Percentiles rank a stretch among this genome's conserved stretches.
phyloP scores from a whole-genome alignment of 2,329 filamentous ascomycete species.

The Acrocalymma vagum region DNA sequence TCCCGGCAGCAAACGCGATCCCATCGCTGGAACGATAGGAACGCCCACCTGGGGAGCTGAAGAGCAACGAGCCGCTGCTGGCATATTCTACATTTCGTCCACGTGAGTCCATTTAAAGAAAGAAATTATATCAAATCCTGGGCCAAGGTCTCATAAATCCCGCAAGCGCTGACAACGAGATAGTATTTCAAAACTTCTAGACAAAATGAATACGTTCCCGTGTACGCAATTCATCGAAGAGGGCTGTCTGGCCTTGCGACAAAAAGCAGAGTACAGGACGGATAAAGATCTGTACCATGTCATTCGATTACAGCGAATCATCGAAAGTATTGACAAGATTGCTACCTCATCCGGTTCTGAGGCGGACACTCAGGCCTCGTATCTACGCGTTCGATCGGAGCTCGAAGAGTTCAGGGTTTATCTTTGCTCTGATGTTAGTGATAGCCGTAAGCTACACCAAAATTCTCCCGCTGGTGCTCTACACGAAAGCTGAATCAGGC shows the following conservation, averaged over 20 bases:
- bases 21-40: slow-evolving; percentile 21
- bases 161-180: slow-evolving; percentile 15
- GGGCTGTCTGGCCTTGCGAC: slow-evolving; percentile 43
- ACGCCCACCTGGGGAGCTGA: slow-evolving; percentile 44
- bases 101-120: slow-evolving; percentile 38
- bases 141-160: neutral
- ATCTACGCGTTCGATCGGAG: slow-evolving; percentile 39
- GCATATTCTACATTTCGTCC: slow-evolving; percentile 55
- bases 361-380: slow-evolving; percentile 37
- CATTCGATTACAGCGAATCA: slow-evolving; percentile 48
- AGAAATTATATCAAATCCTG: too few species aligned
- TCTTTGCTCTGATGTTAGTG: slow-evolving; percentile 33
- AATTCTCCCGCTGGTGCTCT: neutral
- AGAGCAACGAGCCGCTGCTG: slow-evolving; percentile 54
- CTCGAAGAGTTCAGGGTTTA: slow-evolving; percentile 41
- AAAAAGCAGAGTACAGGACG: slow-evolving; percentile 39
- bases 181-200: slow-evolving; percentile 47
- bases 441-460: slow-evolving; percentile 35
- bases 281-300: slow-evolving; percentile 49
- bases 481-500: slow-evolving; percentile 7
- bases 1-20: slow-evolving; percentile 31
- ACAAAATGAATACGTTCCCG: slow-evolving; percentile 49
- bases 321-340: slow-evolving; percentile 47
- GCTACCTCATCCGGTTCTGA: slow-evolving; percentile 25
- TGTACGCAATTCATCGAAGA: slow-evolving; percentile 47